Evolutionary conservation across 768 basidiomycete genomes (phyloP).

Genomic region (Podaxis sp.): DNA sequence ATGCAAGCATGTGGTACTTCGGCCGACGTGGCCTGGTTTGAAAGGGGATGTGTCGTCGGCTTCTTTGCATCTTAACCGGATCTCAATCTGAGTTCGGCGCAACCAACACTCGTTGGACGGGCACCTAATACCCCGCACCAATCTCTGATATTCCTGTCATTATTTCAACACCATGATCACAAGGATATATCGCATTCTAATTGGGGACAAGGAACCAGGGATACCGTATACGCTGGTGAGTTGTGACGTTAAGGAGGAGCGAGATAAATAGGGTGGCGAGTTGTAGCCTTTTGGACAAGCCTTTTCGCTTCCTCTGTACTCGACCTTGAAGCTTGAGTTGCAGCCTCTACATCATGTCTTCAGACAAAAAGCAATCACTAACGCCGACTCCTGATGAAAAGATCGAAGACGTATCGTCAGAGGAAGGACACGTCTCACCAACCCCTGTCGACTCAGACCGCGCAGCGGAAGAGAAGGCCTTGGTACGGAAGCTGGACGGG

Average conservation of each 20-base stretch:
- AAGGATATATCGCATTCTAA: conserved; percentile 22
- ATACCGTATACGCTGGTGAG: conserved; percentile 28
- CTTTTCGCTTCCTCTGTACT: conserved; percentile 7
- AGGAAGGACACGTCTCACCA: conserved; percentile 6
- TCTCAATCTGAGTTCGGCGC: conserved; percentile 5
- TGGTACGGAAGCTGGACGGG: conserved; percentile 64
- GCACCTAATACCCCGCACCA: conserved; percentile 12
- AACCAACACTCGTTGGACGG: background rate
- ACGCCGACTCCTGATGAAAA: conserved; percentile 29
- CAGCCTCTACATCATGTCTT: conserved; percentile 15
- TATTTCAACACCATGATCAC: conserved; percentile 20
- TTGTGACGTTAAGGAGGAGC: conserved; percentile 20
- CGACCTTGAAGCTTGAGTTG: background rate
- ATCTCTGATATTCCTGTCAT: conserved; percentile 5
- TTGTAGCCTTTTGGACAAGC: background rate
- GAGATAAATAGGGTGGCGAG: conserved; percentile 12
- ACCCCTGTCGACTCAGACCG: conserved; percentile 1
- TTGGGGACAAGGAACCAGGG: conserved; percentile 19
- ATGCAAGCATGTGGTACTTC: conserved; percentile 3
- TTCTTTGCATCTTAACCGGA: conserved; percentile 7
- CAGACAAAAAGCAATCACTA: conserved; percentile 15
- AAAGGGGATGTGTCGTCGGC: conserved; percentile 7
- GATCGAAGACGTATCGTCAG: conserved; percentile 25
- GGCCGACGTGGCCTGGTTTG: conserved; percentile 3
- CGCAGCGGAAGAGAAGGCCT: conserved; percentile 37